Base-by-base conservation (phyloP, 306 rosid genomes). In the Acacia melanoxylon region DNA sequence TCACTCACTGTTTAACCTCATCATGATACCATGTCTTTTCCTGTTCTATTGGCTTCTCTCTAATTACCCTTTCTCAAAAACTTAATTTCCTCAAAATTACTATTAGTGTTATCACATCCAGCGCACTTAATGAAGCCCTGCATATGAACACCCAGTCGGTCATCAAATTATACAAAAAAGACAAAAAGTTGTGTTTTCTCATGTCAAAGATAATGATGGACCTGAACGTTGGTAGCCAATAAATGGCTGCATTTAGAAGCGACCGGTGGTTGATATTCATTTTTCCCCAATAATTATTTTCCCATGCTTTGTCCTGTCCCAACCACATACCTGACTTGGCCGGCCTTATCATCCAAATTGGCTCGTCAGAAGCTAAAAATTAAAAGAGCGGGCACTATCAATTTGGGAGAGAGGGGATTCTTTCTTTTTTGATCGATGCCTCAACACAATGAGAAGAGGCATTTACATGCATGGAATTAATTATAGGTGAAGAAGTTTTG, bases 1-100 rank as follows among this genome's bases (percentile, higher is more conserved):
- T 41, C 29, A 51, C 59, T 81, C 37, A 11, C 68, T 66, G 37
- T 66, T 65, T 10, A 80, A 56, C 63, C 77, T 52, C 58, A 72
- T 54, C 35, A 85, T 66, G 76, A 84, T 54, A 40, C 13, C 1
- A 5, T 80, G 52, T 66, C 52, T 72, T 68, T 67, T 24, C 52
- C 68, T 66, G 54, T 82, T 82, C 65, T 68, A 68, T 69, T 49
- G 49, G 22, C 68, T 75, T 82, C 25, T 56, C 56, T 67, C 67
- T 33, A 16, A 20, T 65, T 24, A 68, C 69, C 5, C 71, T 69
- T 79, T 69, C 7, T 69, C 19, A 65, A 52, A 19, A 75, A 54
- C 70, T 74, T 2, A n/a, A n/a, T 56, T 8, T 7, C 27, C 11
- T 16, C 59, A 7, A 19, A 16, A 51, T 51, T 6, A 29, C 31